Percentiles rank a stretch among this genome's conserved stretches.
Conservation (phyloP, 805 yeast species). For the Yamadazyma laniorum region DNA sequence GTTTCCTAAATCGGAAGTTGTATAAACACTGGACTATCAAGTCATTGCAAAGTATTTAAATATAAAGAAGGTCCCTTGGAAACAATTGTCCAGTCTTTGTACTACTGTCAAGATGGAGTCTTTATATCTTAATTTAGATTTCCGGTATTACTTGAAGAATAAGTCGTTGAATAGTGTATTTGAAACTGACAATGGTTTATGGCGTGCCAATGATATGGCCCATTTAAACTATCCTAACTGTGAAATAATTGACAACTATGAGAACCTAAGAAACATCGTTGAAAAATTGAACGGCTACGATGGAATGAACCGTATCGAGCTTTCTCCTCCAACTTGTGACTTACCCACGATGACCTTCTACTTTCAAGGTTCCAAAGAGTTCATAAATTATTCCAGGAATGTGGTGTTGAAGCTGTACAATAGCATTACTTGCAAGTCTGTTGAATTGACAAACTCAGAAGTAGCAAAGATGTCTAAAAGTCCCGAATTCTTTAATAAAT, state of each 20-base stretch:
- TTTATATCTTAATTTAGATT: slow-evolving; percentile 13
- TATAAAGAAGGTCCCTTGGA: neutral
- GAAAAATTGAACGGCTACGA: slow-evolving; percentile 16
- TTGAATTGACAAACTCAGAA: slow-evolving; percentile 23
- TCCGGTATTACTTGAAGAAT: slow-evolving; percentile 12
- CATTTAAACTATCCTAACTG: slow-evolving; percentile 9
- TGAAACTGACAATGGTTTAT: slow-evolving; percentile 33
- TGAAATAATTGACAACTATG: slow-evolving; percentile 29
- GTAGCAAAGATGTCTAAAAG: slow-evolving; percentile 20
- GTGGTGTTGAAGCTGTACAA: slow-evolving; percentile 32
- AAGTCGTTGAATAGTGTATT: slow-evolving; percentile 4
- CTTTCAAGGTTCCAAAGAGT: slow-evolving; percentile 32
- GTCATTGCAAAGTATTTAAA: slow-evolving; percentile 1
- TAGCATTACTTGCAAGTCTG: slow-evolving; percentile 22
- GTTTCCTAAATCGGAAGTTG: slow-evolving; percentile 14
- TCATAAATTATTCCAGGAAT: slow-evolving; percentile 30
- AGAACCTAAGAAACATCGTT: slow-evolving; percentile 17
- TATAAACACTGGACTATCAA: slow-evolving; percentile 5
- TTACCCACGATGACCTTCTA: slow-evolving; percentile 35
- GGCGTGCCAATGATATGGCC: slow-evolving; percentile 21
- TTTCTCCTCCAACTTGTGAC: slow-evolving; percentile 34
- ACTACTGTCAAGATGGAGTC: slow-evolving; percentile 9
- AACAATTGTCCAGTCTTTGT: no score
- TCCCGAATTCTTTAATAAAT: slow-evolving; percentile 21
- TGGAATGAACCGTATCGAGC: slow-evolving; percentile 12